Conservation (phyloP, 1,284 basidiomycete genomes). For the Rugosomyces carneus region DNA sequence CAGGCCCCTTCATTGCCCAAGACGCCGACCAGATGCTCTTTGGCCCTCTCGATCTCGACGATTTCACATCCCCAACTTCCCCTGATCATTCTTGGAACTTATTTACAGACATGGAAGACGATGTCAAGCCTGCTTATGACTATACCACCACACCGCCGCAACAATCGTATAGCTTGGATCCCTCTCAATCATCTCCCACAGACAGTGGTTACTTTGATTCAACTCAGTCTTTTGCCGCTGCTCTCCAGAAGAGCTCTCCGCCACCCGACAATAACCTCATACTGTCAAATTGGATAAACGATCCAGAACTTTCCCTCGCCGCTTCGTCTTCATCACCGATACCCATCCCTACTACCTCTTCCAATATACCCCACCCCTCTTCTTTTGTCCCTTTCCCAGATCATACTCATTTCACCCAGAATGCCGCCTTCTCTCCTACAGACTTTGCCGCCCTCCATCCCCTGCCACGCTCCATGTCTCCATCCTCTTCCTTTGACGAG, state of each 20-base stretch:
- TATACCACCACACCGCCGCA: slow-evolving; percentile 20
- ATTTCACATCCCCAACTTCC: slow-evolving; percentile 27
- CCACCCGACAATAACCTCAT: slow-evolving; percentile 39
- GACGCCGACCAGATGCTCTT: slow-evolving; percentile 58
- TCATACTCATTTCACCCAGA: slow-evolving; percentile 39
- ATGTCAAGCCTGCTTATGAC: slow-evolving; percentile 27
- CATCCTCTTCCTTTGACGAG: slow-evolving; percentile 44
- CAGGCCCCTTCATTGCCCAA: slow-evolving; percentile 25
- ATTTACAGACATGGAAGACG: slow-evolving; percentile 30
- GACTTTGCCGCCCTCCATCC: slow-evolving; percentile 54
- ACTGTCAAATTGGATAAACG: slow-evolving; percentile 54
- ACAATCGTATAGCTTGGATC: slow-evolving; percentile 24
- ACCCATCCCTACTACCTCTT: slow-evolving; percentile 49
- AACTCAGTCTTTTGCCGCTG: slow-evolving; percentile 28
- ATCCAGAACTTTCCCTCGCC: slow-evolving; percentile 38
- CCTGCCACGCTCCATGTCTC: slow-evolving; percentile 50
- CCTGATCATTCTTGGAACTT: slow-evolving; percentile 41
- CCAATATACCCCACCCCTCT: slow-evolving; percentile 31
- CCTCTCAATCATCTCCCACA: slow-evolving; percentile 28
- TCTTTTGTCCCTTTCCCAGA: slow-evolving; percentile 36
- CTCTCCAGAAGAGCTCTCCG: slow-evolving; percentile 24
- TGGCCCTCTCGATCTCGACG: slow-evolving; percentile 59
- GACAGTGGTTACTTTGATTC: slow-evolving; percentile 31
- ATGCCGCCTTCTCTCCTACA: slow-evolving; percentile 49
- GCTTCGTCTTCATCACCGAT: slow-evolving; percentile 56